Percentiles rank a stretch among this genome's conserved stretches.
Conservation (phyloP, 1,139 yeast species). For the Geotrichum klebahnii region DNA sequence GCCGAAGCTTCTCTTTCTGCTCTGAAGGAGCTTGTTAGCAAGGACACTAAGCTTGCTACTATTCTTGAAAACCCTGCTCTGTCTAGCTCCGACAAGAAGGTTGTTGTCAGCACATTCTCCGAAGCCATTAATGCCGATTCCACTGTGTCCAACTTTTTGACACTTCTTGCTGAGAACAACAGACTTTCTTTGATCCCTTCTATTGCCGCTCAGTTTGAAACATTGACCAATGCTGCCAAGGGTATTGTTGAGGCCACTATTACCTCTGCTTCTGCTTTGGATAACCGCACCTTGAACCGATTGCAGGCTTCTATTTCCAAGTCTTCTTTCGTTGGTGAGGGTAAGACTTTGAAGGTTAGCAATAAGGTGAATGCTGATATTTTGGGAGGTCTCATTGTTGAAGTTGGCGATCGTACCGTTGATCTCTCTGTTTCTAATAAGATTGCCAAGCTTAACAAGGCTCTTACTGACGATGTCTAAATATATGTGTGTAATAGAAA, state of each 20-base stretch:
- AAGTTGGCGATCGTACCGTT: slow-evolving; percentile 94
- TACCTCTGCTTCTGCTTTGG: slow-evolving; percentile 81
- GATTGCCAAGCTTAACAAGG: slow-evolving; percentile 84
- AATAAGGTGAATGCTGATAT: slow-evolving; percentile 86
- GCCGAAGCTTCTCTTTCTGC: slow-evolving; percentile 65
- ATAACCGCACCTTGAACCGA: slow-evolving; percentile 72
- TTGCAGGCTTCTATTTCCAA: slow-evolving; percentile 73
- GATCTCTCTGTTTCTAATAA: slow-evolving; percentile 84
- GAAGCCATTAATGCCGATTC: slow-evolving; percentile 59
- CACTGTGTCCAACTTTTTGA: slow-evolving; percentile 74
- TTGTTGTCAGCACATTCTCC: slow-evolving; percentile 59
- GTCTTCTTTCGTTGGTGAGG: slow-evolving; percentile 77
- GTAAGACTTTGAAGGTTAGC: slow-evolving; percentile 77
- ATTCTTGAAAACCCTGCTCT: slow-evolving; percentile 81
- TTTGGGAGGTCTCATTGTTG: slow-evolving; percentile 93
- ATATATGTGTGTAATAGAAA: background rate
- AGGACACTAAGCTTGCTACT: slow-evolving; percentile 60
- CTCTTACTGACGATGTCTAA: slow-evolving; percentile 55
- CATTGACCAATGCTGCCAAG: slow-evolving; percentile 86
- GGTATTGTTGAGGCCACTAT: slow-evolving; percentile 88
- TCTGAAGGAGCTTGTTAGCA: slow-evolving; percentile 52
- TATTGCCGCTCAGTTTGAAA: slow-evolving; percentile 67
- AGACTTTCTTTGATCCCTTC: slow-evolving; percentile 68
- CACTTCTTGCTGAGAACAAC: slow-evolving; percentile 90
- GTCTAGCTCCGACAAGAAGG: slow-evolving; percentile 66